Base-by-base conservation (phyloP, 2,329 filamentous ascomycete species). In the Monosporascus sp. region DNA sequence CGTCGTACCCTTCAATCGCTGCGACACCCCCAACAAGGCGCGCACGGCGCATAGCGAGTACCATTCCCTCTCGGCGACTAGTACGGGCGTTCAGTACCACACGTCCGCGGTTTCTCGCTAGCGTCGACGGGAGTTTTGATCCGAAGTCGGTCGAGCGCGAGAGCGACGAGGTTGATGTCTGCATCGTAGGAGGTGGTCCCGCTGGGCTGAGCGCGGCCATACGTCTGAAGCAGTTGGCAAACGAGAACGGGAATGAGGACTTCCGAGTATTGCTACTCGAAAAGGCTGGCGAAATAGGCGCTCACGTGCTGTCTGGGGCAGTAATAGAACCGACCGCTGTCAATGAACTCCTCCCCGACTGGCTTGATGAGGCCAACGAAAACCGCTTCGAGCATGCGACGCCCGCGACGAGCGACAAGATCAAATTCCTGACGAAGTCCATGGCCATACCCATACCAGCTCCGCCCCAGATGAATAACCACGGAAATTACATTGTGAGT, bases 401-500 rank as follows among this genome's bases (percentile, higher is more conserved):
- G 1, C 87, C 91, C 20, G 93, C 91, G 5, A 87, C 83, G 58
- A 77, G 76, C 49, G 94, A 99, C 66, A 87, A 85, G 73, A 96
- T 99, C 93, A 87, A 90, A 62, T 97, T 97, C 73, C 80, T 99
- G 56, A 97, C 93, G 47, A 88, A 92, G 75, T 88, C 79, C 51
- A 77, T 78, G 57, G 77, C 91, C 0, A 83, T 96, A 53, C 90
- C 90, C 6, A 77, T 97, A 50, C 94, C 93, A 1, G 85, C 87
- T 14, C 94, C 94, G 45, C 94, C 94, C 35, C 94, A 97, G 75
- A 99, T 99, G 94, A 85, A 92, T 77, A 99, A 99, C 70, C 83
- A 96, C 65, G 94, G 94, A 61, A 99, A 99, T 74, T 97, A 95
- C 72, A 99, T 99, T 61, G 85, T 99, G 66, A 96, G 90, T 67